Percentiles rank a stretch among this genome's conserved stretches.
phyloP scores from a whole-genome alignment of 2,329 filamentous ascomycete species.

The Tolypocladium guangdongense region DNA sequence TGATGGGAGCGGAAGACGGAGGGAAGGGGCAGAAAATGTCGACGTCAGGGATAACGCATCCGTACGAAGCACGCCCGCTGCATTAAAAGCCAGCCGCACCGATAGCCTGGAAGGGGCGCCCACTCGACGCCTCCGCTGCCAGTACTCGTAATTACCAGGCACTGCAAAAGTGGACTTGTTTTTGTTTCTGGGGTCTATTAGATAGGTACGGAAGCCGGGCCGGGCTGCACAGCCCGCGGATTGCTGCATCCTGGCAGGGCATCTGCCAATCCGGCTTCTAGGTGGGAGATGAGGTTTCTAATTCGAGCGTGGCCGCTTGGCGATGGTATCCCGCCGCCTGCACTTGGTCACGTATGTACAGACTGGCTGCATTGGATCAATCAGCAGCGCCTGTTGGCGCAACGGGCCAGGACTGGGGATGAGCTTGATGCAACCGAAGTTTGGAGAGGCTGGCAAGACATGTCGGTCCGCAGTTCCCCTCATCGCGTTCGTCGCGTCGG shows the following conservation, averaged over 20 bases:
- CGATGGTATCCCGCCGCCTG: no score
- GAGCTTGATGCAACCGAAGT: no score
- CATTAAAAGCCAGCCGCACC: not conserved
- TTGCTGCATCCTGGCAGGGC: not conserved
- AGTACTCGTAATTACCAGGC: not conserved
- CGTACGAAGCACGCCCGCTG: not conserved
- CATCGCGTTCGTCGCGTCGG: no score
- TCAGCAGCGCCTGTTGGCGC: no score
- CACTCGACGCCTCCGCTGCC: not conserved
- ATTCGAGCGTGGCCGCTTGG: no score
- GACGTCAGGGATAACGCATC: not conserved
- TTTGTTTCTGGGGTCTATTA: not conserved
- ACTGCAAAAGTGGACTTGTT: not conserved
- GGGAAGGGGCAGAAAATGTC: not conserved
- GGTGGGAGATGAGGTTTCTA: not conserved
- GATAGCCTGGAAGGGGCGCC: not conserved
- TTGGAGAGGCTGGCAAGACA: no score
- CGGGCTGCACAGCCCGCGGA: not conserved
- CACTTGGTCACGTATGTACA: no score
- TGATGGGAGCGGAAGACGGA: not conserved
- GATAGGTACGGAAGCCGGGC: not conserved
- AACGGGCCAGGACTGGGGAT: no score
- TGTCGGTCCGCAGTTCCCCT: no score
- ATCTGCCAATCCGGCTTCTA: not conserved
- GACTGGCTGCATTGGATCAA: no score